A percentile compares a stretch with the other conserved stretches of the same genome.
phyloP scores from a whole-genome alignment of 805 yeast genomes.

The Limtongia smithiae region DNA sequence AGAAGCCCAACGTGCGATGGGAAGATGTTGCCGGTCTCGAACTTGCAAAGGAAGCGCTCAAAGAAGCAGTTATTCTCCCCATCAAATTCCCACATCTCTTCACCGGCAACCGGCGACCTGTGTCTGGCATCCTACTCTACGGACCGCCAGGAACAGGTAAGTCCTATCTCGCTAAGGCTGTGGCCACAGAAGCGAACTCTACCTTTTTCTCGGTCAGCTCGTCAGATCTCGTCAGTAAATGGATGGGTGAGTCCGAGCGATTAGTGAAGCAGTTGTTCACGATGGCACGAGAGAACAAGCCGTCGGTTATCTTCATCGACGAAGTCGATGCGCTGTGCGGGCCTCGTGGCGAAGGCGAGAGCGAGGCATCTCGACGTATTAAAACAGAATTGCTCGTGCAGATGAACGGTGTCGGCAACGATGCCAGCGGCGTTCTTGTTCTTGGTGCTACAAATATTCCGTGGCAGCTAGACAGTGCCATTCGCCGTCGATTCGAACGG shows the following conservation, averaged over 20 bases:
- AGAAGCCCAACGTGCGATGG: constrained; percentile 92
- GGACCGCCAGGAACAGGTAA: constrained; percentile 99
- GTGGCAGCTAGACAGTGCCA: constrained; percentile 98
- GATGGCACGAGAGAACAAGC: constrained; percentile 95
- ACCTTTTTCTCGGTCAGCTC: constrained; percentile 96
- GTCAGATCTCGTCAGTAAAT: constrained; percentile 90
- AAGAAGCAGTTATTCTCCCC: constrained; percentile 95
- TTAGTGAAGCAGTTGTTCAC: constrained; percentile 89
- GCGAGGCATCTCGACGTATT: constrained; percentile 93
- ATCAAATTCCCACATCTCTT: constrained; percentile 94
- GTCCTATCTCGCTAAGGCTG: constrained; percentile 94
- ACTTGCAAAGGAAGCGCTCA: constrained; percentile 90
- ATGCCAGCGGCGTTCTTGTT: constrained; percentile 84
- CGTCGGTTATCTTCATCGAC: constrained; percentile 93
- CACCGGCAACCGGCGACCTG: constrained; percentile 90
- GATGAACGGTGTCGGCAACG: constrained; percentile 99
- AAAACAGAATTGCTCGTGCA: constrained; percentile 94
- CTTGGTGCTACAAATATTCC: constrained; percentile 98
- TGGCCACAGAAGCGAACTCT: constrained; percentile 96
- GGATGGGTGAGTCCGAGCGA: constrained; percentile 99
- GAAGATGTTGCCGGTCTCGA: constrained; percentile 95
- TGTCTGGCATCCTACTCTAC: constrained; percentile 80
- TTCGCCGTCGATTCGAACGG: constrained; percentile 86
- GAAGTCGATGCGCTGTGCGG: constrained; percentile 98
- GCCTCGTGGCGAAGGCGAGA: constrained; percentile 96